Percentiles rank a stretch among this genome's conserved stretches.
Evolutionary conservation across 2,329 filamentous ascomycete species (phyloP).

Genomic region (Cercospora sp.): DNA sequence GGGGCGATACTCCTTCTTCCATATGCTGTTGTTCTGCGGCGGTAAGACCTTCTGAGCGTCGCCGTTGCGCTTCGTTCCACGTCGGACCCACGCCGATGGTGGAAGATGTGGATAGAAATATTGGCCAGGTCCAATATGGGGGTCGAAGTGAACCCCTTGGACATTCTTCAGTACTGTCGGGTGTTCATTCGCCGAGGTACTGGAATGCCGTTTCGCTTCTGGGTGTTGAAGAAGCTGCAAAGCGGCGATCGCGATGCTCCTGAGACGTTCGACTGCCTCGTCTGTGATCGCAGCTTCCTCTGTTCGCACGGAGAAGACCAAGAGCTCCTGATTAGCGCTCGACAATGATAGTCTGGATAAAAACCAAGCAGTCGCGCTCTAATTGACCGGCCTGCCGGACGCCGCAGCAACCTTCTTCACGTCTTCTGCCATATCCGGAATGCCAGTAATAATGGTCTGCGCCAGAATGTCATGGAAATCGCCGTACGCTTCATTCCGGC

Average conservation of each 20-base stretch:
- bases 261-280: background rate
- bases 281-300: background rate
- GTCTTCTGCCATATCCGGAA: slow-evolving; percentile 57
- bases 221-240: background rate
- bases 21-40: background rate
- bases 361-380: background rate
- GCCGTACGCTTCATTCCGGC: slow-evolving; percentile 60
- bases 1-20: background rate
- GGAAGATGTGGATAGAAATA: background rate
- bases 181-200: background rate
- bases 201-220: background rate
- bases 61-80: background rate
- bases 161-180: background rate
- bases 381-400: slow-evolving; percentile 40
- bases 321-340: background rate
- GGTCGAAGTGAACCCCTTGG: background rate
- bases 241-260: background rate
- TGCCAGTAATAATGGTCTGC: slow-evolving; percentile 57
- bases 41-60: background rate
- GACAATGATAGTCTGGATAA: background rate
- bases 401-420: slow-evolving; percentile 53
- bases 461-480: slow-evolving; percentile 60
- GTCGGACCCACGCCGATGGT: background rate
- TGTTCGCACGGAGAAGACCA: background rate
- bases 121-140: background rate